Conservation (phyloP, 805 yeast species). For the Candida insectalens region DNA sequence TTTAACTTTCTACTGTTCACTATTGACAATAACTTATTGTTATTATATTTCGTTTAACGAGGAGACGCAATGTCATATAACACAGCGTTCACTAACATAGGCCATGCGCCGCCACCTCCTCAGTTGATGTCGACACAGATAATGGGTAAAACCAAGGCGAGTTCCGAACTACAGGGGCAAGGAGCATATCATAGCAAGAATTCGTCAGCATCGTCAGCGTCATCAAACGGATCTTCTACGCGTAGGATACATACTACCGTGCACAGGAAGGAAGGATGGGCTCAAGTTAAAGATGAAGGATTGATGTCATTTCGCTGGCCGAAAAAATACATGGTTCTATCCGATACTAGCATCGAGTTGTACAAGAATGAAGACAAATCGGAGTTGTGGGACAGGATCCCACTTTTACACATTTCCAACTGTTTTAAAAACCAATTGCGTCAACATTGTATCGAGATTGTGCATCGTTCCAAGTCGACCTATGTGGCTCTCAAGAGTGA, state of each 20-base stretch:
- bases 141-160: neutral
- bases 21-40: no score
- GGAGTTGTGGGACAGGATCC: slow-evolving; percentile 42
- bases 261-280: slow-evolving; percentile 65
- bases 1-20: no score
- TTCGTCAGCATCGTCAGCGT: slow-evolving; percentile 16
- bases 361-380: slow-evolving; percentile 54
- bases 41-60: no score
- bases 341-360: slow-evolving; percentile 65
- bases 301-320: slow-evolving; percentile 87
- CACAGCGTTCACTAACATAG: slow-evolving; percentile 15
- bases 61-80: neutral
- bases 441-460: slow-evolving; percentile 75
- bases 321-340: slow-evolving; percentile 69
- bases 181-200: neutral
- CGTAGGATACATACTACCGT: slow-evolving; percentile 22
- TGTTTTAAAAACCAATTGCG: slow-evolving; percentile 62
- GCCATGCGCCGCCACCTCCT: slow-evolving; percentile 16
- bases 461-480: slow-evolving; percentile 55
- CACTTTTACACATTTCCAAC: slow-evolving; percentile 48
- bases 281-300: slow-evolving; percentile 87
- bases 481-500: slow-evolving; percentile 70
- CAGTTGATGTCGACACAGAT: slow-evolving; percentile 23
- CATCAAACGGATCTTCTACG: slow-evolving; percentile 13
- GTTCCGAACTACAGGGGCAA: no score